Conservation (phyloP, 108 stramenopile genomes). For the Cafeteria roenbergensis region DNA sequence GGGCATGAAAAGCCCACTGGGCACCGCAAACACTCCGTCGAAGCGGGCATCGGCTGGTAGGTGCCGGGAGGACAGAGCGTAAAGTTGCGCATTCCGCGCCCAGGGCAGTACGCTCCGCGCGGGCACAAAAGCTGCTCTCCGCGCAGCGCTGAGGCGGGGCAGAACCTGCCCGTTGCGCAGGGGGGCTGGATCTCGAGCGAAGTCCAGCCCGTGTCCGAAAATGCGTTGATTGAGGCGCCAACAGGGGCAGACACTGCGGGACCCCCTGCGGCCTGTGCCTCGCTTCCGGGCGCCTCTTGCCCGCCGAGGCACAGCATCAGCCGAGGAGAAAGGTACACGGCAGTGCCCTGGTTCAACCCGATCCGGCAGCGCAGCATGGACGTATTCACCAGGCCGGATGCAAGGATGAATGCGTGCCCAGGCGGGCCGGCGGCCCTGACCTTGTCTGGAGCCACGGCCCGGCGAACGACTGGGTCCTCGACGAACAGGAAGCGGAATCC, state of each 20-base stretch:
- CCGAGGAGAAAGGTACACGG: slow-evolving; percentile 22
- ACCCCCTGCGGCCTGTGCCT: neutral
- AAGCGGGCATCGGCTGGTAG: slow-evolving; percentile 34
- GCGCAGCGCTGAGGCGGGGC: neutral
- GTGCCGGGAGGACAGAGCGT: slow-evolving; percentile 46
- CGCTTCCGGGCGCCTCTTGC: neutral
- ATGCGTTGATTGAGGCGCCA: slow-evolving; percentile 42
- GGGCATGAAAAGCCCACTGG: slow-evolving; percentile 50
- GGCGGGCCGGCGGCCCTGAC: slow-evolving; percentile 13
- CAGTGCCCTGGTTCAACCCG: slow-evolving; percentile 21
- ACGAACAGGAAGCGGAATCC: slow-evolving; percentile 41
- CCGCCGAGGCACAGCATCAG: neutral
- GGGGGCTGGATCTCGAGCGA: slow-evolving; percentile 2
- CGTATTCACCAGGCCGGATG: slow-evolving; percentile 40
- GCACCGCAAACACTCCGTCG: slow-evolving; percentile 40
- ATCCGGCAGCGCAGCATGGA: slow-evolving; percentile 35
- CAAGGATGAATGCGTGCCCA: slow-evolving; percentile 29
- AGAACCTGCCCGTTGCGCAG: slow-evolving; percentile 16
- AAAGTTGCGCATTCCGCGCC: slow-evolving; percentile 35
- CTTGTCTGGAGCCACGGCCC: slow-evolving; percentile 14
- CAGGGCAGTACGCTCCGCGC: slow-evolving; percentile 34
- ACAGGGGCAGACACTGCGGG: slow-evolving; percentile 10
- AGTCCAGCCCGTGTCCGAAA: slow-evolving; percentile 28
- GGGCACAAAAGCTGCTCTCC: slow-evolving; percentile 7
- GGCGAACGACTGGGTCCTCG: slow-evolving; percentile 25